These are phyloP conservation scores for Endocalyx cinctus DNA, from an alignment of 2,329 filamentous ascomycete genomes.

Conservation along the genomic window DNA sequence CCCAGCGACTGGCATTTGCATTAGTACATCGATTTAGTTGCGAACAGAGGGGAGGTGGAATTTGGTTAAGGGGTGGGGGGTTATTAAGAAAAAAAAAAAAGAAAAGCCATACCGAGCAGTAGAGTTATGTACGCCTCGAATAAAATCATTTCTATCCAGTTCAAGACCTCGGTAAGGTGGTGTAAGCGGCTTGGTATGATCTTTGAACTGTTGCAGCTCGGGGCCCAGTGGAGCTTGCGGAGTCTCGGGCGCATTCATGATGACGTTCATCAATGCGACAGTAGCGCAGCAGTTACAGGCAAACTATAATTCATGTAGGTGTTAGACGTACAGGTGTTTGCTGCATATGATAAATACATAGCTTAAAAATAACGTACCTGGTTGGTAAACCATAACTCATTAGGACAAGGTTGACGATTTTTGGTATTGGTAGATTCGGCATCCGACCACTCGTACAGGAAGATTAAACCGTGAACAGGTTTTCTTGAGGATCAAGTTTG, in stretches of 20 bases:
- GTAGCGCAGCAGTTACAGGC: slow-evolving; percentile 84
- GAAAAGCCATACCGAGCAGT: slow-evolving; percentile 58
- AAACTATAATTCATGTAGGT: slow-evolving; percentile 48
- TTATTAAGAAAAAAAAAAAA: neutral
- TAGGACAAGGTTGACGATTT: slow-evolving; percentile 50
- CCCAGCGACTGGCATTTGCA: slow-evolving; percentile 54
- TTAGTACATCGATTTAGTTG: too few species aligned
- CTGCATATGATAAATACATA: neutral
- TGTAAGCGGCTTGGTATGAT: slow-evolving; percentile 62
- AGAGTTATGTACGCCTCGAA: slow-evolving; percentile 82
- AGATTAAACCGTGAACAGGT: slow-evolving; percentile 80
- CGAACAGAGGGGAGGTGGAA: too few species aligned
- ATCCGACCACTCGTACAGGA: slow-evolving; percentile 70
- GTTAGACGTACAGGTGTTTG: slow-evolving; percentile 1
- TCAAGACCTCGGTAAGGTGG: slow-evolving; percentile 72
- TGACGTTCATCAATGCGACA: slow-evolving; percentile 86
- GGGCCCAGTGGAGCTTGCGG: slow-evolving; percentile 62
- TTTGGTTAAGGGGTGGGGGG: too few species aligned
- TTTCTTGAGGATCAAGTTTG: slow-evolving; percentile 50
- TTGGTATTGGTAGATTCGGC: slow-evolving; percentile 44
- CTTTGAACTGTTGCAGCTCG: slow-evolving; percentile 68
- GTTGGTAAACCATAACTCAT: slow-evolving; percentile 87
- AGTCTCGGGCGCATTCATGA: slow-evolving; percentile 73
- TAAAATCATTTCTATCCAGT: slow-evolving; percentile 68
- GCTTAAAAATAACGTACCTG: slow-evolving; percentile 50